Evolutionary conservation across 495 filamentous ascomycete species (phyloP).

Genomic region (Tuber magnatum): DNA sequence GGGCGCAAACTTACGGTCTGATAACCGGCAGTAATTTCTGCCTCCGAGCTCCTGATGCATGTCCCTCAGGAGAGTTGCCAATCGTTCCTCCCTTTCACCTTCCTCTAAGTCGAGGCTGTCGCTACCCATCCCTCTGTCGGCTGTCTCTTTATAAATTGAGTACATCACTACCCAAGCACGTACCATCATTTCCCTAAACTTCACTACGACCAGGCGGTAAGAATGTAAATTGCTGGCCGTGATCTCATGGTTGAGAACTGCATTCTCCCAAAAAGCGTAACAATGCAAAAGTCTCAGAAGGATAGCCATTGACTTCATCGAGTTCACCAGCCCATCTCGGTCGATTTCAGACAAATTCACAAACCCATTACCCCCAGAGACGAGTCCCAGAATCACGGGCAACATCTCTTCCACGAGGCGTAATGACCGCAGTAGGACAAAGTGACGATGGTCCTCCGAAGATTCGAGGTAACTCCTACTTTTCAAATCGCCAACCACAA

Average conservation of each 20-base stretch:
- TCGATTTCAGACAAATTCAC: conserved; percentile 67
- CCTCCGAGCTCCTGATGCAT: conserved; percentile 83
- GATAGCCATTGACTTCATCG: conserved; percentile 28
- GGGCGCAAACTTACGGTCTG: conserved; percentile 40
- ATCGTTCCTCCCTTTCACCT: conserved; percentile 24
- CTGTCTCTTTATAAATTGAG: conserved; percentile 31
- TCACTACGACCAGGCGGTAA: conserved; percentile 53
- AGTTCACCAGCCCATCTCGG: conserved; percentile 21
- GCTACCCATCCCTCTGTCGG: conserved; percentile 30
- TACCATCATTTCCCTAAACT: conserved; percentile 81
- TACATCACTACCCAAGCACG: conserved; percentile 75
- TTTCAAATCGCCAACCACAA: conserved; percentile 66
- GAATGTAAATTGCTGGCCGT: conserved; percentile 36
- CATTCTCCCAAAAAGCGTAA: conserved; percentile 73
- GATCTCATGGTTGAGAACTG: conserved; percentile 63
- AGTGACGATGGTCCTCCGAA: conserved; percentile 55
- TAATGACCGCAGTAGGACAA: conserved; percentile 64
- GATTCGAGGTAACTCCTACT: conserved; percentile 55
- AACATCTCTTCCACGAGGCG: conserved; percentile 70
- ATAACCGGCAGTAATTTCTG: conserved; percentile 76
- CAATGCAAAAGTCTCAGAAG: conserved; percentile 61
- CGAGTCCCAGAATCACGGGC: conserved; percentile 55
- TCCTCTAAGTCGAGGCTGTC: conserved; percentile 19
- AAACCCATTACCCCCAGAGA: conserved; percentile 58
- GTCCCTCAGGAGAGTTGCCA: conserved; percentile 42